Conservation (phyloP, 2,329 filamentous ascomycete species). For the Paecilomyces variotii region DNA sequence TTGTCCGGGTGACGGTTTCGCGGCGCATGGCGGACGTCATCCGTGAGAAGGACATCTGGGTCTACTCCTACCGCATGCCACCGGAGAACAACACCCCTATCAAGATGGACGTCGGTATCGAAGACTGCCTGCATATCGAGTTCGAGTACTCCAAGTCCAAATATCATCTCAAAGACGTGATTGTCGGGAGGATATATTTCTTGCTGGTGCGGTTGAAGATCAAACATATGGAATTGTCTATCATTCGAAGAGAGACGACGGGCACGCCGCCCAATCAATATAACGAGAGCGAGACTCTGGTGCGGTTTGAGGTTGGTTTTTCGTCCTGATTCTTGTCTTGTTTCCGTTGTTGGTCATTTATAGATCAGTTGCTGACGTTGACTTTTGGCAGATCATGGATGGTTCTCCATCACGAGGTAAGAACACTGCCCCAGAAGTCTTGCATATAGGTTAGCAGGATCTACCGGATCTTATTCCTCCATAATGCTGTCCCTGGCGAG, state of each 20-base stretch:
- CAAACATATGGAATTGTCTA: slow-evolving; percentile 98
- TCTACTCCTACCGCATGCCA: slow-evolving; percentile 96
- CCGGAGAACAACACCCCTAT: slow-evolving; percentile 97
- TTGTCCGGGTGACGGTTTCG: slow-evolving; percentile 92
- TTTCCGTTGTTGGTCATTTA: neutral
- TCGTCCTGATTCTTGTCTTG: slow-evolving; percentile 5
- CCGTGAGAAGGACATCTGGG: slow-evolving; percentile 99
- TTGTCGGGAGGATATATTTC: slow-evolving; percentile 98
- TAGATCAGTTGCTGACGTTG: slow-evolving; percentile 4
- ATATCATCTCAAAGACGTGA: slow-evolving; percentile 98
- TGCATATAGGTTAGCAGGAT: neutral
- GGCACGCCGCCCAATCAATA: slow-evolving; percentile 97
- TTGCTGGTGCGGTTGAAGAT: slow-evolving; percentile 95
- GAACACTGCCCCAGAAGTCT: slow-evolving; percentile 11
- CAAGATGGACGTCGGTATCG: slow-evolving; percentile 99
- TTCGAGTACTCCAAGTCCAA: slow-evolving; percentile 99
- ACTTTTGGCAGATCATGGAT: slow-evolving; percentile 73
- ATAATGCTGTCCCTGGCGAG: neutral
- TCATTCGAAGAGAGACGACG: slow-evolving; percentile 93
- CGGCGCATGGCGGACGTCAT: slow-evolving; percentile 96
- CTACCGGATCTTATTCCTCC: neutral
- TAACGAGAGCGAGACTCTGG: slow-evolving; percentile 97
- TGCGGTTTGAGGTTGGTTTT: slow-evolving; percentile 73
- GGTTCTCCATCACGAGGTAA: slow-evolving; percentile 91
- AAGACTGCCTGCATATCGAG: slow-evolving; percentile 98